Base-by-base conservation (phyloP, 768 basidiomycete genomes). In the Boletus vinaceobasis region DNA sequence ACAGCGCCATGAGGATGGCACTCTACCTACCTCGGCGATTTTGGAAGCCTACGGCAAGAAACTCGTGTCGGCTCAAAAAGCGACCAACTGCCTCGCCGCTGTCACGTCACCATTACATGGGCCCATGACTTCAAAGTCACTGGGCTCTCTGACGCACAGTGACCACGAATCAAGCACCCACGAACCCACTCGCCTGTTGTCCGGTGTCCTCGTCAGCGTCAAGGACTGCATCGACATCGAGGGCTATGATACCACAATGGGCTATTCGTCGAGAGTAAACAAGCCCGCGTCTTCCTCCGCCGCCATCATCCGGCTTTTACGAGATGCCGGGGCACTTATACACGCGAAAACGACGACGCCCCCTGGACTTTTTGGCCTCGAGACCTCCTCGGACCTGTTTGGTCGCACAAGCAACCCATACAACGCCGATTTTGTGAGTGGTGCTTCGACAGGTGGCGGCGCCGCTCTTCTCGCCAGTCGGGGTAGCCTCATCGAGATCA, bases 401-500 rank as follows among this genome's bases (percentile, higher is more conserved):
- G 80, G 79, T 10, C 68, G 66, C 32, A 80, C 79, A 5, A 67
- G 65, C 14, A 82, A 82, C 60, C 81, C 81, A 0, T 75, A 77
- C 64, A 78, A 79, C 52, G 54, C 66, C 5, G 68, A 71, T 7
- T 74, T 71, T 49, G 66, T 62, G 1, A 72, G 73, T 11, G 80
- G 80, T 5, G 81, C 77, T 26, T 81, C 80, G 0, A 78, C 78
- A 0, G 81, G 81, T 27, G 81, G 81, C 7, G 81, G 80, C 21
- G 75, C 68, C 1, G 79, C 81, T 8, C 69, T 82, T 19, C 62
- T 82, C 4, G 80, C 80, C 0, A 64, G 68, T 35, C 72, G 73
- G 11, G 80, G 80, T 9, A 68, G 70, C 23, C 65, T 74, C 19
- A 64, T 82, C 53, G 80, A 79, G 44, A 68, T 81, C 31, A 71